These are phyloP conservation scores for Trypanosoma congolense DNA, from an alignment of 208 protist species.

Conservation along the genomic window DNA sequence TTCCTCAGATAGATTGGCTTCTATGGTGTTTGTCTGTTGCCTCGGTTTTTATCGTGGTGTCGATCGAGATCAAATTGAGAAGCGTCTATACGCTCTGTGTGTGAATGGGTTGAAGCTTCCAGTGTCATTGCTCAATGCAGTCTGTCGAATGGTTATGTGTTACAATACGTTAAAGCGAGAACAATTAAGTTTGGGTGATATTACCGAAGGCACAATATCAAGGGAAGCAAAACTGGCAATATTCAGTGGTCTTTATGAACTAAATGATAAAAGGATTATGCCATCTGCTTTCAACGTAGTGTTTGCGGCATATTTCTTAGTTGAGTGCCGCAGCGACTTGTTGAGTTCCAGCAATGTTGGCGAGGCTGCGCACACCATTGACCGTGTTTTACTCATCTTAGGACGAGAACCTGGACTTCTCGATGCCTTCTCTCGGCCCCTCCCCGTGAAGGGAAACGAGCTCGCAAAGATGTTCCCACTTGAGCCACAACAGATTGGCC, in stretches of 20 bases:
- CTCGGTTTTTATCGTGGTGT: constrained; percentile 46
- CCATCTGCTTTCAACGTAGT: constrained; percentile 47
- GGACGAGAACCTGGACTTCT: constrained; percentile 39
- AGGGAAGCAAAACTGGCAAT: constrained; percentile 32
- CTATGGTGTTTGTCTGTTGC: constrained; percentile 36
- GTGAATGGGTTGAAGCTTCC: constrained; percentile 81
- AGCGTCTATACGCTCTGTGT: constrained; percentile 55
- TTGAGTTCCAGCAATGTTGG: constrained; percentile 10
- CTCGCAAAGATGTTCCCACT: constrained; percentile 44
- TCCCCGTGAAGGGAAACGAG: constrained; percentile 70
- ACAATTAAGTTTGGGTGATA: constrained; percentile 21
- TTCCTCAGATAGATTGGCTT: constrained; percentile 21
- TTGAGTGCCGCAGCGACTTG: constrained; percentile 25
- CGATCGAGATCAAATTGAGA: constrained; percentile 25
- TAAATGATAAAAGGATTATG: constrained; percentile 55
- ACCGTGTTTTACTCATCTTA: constrained; percentile 30
- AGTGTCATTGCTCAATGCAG: constrained; percentile 33
- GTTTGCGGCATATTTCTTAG: constrained; percentile 44
- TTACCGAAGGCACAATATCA: constrained; percentile 6
- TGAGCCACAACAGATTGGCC: constrained; percentile 39
- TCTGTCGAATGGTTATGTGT: constrained; percentile 60
- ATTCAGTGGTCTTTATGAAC: constrained; percentile 42
- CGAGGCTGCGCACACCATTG: constrained; percentile 13
- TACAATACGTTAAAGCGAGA: constrained; percentile 43
- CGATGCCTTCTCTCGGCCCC: constrained; percentile 27